Conservation (phyloP, 345 rosid species). For the Melaleuca quinquenervia region DNA sequence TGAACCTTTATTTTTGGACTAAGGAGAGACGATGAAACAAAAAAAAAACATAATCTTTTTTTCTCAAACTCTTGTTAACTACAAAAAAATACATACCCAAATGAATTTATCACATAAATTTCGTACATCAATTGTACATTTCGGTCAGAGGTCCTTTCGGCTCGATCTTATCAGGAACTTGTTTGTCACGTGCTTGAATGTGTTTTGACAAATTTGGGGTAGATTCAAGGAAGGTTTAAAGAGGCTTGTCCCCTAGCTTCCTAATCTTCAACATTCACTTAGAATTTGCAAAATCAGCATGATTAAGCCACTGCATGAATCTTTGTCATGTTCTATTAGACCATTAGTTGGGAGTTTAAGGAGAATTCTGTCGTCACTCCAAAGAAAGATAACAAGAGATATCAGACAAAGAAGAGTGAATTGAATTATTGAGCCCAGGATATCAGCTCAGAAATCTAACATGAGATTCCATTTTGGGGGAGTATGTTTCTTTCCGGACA, state of each 20-base stretch:
- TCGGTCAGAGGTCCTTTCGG: fast-evolving
- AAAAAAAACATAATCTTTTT: background rate
- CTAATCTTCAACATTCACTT: background rate
- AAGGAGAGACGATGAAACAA: fast-evolving
- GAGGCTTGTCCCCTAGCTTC: background rate
- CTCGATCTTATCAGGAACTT: background rate
- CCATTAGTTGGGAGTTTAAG: background rate
- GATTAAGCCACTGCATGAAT: background rate
- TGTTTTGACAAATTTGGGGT: background rate
- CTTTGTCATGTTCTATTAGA: background rate
- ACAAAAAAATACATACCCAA: background rate
- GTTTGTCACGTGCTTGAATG: background rate
- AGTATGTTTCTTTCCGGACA: background rate
- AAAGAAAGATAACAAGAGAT: background rate
- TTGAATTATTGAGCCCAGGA: background rate
- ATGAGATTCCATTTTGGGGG: background rate
- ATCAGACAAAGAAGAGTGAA: background rate
- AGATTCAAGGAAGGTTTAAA: background rate
- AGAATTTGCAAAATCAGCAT: background rate
- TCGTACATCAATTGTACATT: background rate
- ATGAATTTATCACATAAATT: background rate
- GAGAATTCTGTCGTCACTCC: background rate
- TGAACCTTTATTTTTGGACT: background rate
- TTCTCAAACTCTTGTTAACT: background rate
- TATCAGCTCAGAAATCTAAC: background rate